Evolutionary conservation across 23 red algal species (phyloP).

Genomic region (Chondrus crispus): DNA sequence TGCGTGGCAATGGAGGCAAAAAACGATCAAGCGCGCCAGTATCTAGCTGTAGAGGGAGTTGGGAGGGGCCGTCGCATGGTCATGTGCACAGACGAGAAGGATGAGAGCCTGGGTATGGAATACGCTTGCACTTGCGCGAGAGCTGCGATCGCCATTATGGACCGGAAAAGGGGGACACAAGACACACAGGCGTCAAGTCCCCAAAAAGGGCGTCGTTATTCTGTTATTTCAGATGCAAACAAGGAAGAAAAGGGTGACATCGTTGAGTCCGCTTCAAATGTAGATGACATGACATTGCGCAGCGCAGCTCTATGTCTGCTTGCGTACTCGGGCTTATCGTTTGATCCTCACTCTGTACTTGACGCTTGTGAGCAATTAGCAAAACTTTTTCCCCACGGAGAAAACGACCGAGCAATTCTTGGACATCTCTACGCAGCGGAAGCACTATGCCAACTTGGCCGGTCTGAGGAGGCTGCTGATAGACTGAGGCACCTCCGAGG

Average conservation of each 20-base stretch:
- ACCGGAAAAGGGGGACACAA: background rate
- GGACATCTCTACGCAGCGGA: constrained; percentile 60
- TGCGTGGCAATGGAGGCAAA: constrained; percentile 41
- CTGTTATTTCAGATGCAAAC: background rate
- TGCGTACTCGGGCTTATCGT: constrained; percentile 37
- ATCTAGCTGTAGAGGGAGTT: constrained; percentile 30
- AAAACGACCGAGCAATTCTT: constrained; percentile 36
- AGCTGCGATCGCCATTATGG: constrained; percentile 40
- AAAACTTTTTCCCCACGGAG: constrained; percentile 14
- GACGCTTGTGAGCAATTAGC: constrained; percentile 40
- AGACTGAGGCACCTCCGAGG: constrained; percentile 12
- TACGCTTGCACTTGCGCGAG: constrained; percentile 55
- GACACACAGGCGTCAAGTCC: constrained; percentile 10
- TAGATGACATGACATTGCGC: constrained; percentile 9
- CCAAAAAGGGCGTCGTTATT: background rate
- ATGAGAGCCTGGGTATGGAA: constrained; percentile 51
- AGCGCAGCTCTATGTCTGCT: constrained; percentile 27
- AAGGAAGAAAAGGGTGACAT: background rate
- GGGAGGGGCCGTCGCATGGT: constrained; percentile 53
- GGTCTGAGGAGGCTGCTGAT: constrained; percentile 33
- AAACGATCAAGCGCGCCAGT: background rate
- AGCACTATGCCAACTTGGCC: constrained; percentile 37
- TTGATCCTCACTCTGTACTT: constrained; percentile 39
- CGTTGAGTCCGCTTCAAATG: background rate
- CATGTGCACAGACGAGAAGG: constrained; percentile 13